These are phyloP conservation scores for Barnettozyma californica DNA, from an alignment of 805 yeast genomes.

Conservation along the genomic window DNA sequence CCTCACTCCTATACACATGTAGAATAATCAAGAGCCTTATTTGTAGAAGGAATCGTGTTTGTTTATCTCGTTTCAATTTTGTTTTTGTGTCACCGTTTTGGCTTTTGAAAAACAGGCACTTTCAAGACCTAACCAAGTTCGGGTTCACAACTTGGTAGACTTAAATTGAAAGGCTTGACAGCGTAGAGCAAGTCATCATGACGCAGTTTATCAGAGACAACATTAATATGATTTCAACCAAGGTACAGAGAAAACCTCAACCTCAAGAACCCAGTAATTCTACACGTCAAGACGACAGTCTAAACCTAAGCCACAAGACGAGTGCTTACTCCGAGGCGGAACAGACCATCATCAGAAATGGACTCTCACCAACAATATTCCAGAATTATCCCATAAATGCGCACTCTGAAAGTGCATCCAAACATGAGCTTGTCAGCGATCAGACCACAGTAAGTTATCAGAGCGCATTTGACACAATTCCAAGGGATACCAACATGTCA, in stretches of 20 bases:
- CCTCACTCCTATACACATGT: no score
- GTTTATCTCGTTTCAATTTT: not conserved
- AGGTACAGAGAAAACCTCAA: not conserved
- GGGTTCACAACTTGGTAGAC: not conserved
- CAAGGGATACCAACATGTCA: not conserved
- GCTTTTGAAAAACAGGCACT: not conserved
- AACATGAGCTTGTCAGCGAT: not conserved
- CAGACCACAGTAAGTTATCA: constrained; percentile 4
- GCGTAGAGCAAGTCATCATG: no score
- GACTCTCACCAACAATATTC: constrained; percentile 1
- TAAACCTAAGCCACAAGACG: not conserved
- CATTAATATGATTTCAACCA: constrained; percentile 18
- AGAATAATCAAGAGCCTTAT: no score
- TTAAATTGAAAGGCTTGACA: no score
- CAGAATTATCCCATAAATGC: not conserved
- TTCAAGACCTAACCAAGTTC: not conserved
- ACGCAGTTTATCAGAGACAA: constrained; percentile 19
- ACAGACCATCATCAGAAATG: not conserved
- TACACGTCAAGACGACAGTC: not conserved
- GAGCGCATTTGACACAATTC: constrained; percentile 11
- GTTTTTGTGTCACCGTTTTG: not conserved
- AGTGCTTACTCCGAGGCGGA: not conserved
- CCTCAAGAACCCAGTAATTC: not conserved
- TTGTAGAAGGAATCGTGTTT: not conserved
- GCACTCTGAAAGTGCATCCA: not conserved